Percentiles rank a stretch among this genome's conserved stretches.
Evolutionary conservation across 257 asterid genomes (phyloP).

Genomic region (Rauvolfia tetraphylla): DNA sequence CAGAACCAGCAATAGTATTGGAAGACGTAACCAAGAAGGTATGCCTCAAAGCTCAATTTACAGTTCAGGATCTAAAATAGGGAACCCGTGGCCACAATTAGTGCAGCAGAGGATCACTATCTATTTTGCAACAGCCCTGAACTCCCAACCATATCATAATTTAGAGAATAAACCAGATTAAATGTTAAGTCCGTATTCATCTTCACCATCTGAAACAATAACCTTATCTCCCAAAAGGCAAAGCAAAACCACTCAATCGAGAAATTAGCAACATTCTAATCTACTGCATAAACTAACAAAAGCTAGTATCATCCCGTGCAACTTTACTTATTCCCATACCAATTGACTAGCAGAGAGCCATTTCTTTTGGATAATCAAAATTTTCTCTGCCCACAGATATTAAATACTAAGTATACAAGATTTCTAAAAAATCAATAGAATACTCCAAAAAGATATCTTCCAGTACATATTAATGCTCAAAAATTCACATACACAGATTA

Average conservation of each 20-base stretch:
- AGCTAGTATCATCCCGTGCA: not conserved
- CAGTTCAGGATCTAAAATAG: too few species aligned
- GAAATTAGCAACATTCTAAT: not conserved
- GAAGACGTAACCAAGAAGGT: not conserved
- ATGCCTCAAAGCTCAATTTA: too few species aligned
- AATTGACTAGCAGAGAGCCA: not conserved
- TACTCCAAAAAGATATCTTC: not conserved
- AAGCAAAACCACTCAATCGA: not conserved
- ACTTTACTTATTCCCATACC: not conserved
- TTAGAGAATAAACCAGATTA: not conserved
- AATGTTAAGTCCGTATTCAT: not conserved
- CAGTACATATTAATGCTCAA: not conserved
- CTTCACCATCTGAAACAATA: not conserved
- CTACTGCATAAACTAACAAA: not conserved
- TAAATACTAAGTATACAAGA: not conserved
- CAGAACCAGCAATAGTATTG: not conserved
- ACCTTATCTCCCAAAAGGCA: not conserved
- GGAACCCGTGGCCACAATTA: not conserved
- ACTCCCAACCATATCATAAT: not conserved
- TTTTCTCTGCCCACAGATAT: too few species aligned
- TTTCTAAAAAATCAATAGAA: not conserved
- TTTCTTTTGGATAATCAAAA: not conserved
- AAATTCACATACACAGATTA: not conserved
- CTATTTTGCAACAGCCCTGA: not conserved
- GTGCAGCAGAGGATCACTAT: not conserved